A percentile compares a stretch with the other conserved stretches of the same genome.
Conservation (phyloP, 2,329 filamentous ascomycete species). For the Colletotrichum gigasporum region DNA sequence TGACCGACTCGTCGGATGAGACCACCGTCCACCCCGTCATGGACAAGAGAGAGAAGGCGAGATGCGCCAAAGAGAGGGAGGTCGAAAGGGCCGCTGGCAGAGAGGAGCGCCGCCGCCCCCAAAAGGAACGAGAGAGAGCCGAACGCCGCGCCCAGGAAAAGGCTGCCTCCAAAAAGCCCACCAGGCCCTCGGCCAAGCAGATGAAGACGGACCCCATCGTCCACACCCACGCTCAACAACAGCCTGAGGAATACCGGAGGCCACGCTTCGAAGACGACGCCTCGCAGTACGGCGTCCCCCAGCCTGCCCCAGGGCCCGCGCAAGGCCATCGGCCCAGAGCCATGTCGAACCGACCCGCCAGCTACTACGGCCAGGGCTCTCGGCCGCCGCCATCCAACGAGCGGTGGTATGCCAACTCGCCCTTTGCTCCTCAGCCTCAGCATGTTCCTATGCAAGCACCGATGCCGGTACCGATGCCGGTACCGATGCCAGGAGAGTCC, state of each 20-base stretch:
- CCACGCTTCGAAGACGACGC: constrained; percentile 43
- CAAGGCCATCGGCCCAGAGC: constrained; percentile 39
- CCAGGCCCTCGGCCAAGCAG: constrained; percentile 43
- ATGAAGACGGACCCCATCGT: constrained; percentile 47
- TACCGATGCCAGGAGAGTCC: constrained; percentile 12
- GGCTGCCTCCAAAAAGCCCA: constrained; percentile 23
- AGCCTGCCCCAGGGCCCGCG: constrained; percentile 32
- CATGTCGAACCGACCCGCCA: constrained; percentile 26
- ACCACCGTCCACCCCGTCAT: constrained; percentile 49
- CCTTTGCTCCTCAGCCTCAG: constrained; percentile 13
- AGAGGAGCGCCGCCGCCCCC: constrained; percentile 37
- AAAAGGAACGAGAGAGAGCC: constrained; percentile 38
- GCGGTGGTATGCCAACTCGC: constrained; percentile 26
- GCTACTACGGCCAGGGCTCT: constrained; percentile 33
- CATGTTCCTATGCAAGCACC: too few relatives aligned
- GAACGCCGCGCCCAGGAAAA: constrained; percentile 41
- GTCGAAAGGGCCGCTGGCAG: constrained; percentile 31
- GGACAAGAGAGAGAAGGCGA: constrained; percentile 42
- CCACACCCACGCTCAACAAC: constrained; percentile 23
- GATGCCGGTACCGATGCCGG: constrained; percentile 3
- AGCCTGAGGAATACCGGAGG: constrained; percentile 36
- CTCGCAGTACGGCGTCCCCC: constrained; percentile 47
- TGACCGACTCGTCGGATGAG: constrained; percentile 57
- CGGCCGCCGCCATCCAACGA: constrained; percentile 31
- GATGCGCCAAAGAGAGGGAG: constrained; percentile 19